Evolutionary conservation across 495 filamentous ascomycete species (phyloP).

Genomic region (Daldinia decipiens): DNA sequence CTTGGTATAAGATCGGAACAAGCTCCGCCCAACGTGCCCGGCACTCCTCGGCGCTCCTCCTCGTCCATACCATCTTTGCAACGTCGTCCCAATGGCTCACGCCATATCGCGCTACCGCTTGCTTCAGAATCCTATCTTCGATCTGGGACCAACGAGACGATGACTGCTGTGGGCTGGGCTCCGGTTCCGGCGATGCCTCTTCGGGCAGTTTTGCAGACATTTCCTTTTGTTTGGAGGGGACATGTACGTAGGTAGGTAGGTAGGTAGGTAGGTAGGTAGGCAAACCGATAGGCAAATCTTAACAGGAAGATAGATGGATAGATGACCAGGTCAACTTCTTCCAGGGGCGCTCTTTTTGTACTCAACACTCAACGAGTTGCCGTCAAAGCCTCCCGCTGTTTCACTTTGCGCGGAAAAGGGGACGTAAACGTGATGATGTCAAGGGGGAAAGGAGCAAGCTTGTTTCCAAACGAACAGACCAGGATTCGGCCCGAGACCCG

Average conservation of each 20-base stretch:
- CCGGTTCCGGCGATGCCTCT: neutral
- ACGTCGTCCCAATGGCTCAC: constrained; percentile 37
- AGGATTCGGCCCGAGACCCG: constrained; percentile 1
- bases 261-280: no score
- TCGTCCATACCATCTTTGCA: constrained; percentile 28
- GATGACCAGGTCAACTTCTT: no score
- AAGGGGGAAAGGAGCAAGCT: constrained; percentile 1
- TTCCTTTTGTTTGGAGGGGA: neutral
- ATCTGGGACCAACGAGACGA: constrained; percentile 29
- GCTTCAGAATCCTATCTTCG: constrained; percentile 36
- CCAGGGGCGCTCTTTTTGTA: neutral
- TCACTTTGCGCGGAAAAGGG: neutral
- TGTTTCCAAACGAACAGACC: neutral
- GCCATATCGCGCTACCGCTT: constrained; percentile 29
- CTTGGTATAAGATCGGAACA: constrained; percentile 18
- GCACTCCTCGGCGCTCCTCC: constrained; percentile 28
- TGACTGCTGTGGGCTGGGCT: neutral
- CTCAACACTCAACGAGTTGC: neutral
- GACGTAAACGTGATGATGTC: constrained; percentile 10
- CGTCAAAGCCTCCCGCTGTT: neutral
- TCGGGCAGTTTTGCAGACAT: constrained; percentile 2
- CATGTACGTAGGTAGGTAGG: neutral
- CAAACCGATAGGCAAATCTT: no score
- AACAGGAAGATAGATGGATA: no score
- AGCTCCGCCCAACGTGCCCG: constrained; percentile 28